Base-by-base conservation (phyloP, 164 flowering plant genomes). In the Liriodendron chinense region DNA sequence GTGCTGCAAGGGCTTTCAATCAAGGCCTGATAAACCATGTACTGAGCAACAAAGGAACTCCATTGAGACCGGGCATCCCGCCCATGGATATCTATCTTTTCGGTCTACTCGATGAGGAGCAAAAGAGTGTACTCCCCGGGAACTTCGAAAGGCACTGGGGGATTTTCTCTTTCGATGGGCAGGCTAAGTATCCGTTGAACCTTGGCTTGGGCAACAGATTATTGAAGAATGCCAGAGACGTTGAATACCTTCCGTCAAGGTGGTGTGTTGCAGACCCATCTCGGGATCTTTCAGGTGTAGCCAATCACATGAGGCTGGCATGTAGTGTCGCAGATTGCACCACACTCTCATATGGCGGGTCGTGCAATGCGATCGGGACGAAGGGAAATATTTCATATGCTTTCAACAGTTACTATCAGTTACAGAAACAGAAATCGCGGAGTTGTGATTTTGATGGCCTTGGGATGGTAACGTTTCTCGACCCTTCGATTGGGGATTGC, bases 61-160 rank as follows among this genome's bases (percentile, higher is more conserved):
- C 99, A 21, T 74, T 93, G 57, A 89, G 99, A 79, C 97, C 97
- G 0, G 87, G 87, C 6, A 78, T 78, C 22, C 92, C 98, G 20
- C 97, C 98, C 1, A 73, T 84, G 86, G 98, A 95, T 78, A 53
- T 95, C 48, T 95, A 92, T 76, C 91, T 95, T 48, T 93, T 95
- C 83, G 76, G 96, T 73, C 87, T 95, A 49, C 87, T 92, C 13
- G 98, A 93, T 77, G 99, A 95, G 87, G 97, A 83, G 10, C 91
- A 90, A 71, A 95, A 93, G 80, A 91, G 89, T 53, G 69, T 75
- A 6, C 87, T 90, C 10, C 98, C 98, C 0, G 98, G 99, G 24
- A 90, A 84, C 83, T 93, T 95, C 73, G 99, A 95, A 83, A 87
- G 99, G 74, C 99, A 93, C 65, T 95, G 98, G 97, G 99, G 98